Evolutionary conservation across 768 basidiomycete species (phyloP), one percentile per base, ranked within the genome.

Genomic region (Gymnopilus dilepis): DNA sequence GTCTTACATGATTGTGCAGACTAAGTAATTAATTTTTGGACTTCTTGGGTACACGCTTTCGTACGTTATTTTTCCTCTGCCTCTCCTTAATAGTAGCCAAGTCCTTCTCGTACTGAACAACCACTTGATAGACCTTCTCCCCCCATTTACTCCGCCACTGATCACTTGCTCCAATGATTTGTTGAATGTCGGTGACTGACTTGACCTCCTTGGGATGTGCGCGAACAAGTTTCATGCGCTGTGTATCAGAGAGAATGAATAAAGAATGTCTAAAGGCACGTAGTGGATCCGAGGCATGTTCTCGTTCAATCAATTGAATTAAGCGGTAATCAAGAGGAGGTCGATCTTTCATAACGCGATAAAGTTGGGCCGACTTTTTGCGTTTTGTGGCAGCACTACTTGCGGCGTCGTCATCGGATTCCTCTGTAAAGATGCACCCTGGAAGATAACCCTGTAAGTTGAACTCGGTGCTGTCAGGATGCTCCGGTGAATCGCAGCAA

Each of bases 71-170:
- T 50, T 50, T 28, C 28, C 48, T 50, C 48, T 8, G 48, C n/a
- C 28, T 33, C 28, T 50, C 31, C 48, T n/a, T n/a, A n/a, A 50
- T 5, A 4, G 15, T 50, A 50, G 48, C 48, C 28, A 50, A 33
- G 31, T 50, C 48, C 13, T 15, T n/a, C 2, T 66, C 45, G 52
- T 58, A 63, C 22, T 54, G n/a, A 9, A 5, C 13, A 28, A 67
- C 24, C 3, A 64, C 19, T 4, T 56, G 5, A 43, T 59, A 64
- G 13, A 67, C 15, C 38, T 64, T 54, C 7, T 37, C 48, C 4
- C 54, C 64, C 70, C 70, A 74, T 21, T 72, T 60, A 12, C 13
- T 53, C 3, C 15, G 61, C 70, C 72, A 73, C 57, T 70, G 70
- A 0, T 8, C 5, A 0, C 65, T 63, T 47, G 70, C 68, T 0